Evolutionary conservation across 805 yeast genomes (phyloP).

Genomic region (Lachancea waltii): DNA sequence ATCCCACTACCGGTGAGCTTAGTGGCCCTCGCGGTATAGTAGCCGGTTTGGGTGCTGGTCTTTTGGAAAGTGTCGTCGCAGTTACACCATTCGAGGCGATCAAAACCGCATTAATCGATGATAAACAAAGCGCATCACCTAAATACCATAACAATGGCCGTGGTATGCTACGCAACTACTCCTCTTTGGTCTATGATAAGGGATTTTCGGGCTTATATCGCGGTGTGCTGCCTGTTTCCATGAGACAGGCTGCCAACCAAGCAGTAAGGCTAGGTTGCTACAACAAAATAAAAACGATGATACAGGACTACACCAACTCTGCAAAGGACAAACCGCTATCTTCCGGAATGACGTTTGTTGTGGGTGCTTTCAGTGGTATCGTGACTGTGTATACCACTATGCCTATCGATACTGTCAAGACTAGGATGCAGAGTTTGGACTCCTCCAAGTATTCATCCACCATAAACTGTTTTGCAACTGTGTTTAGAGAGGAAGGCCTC

Average conservation of each 20-base stretch:
- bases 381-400: conserved; percentile 87
- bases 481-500: conserved; percentile 83
- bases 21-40: conserved; percentile 87
- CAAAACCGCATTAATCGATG: conserved; percentile 93
- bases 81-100: conserved; percentile 97
- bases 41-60: conserved; percentile 98
- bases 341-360: conserved; percentile 71
- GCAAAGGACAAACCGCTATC: conserved; percentile 70
- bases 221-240: conserved; percentile 85
- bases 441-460: conserved; percentile 72
- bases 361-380: conserved; percentile 87
- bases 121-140: conserved; percentile 70
- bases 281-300: conserved; percentile 72
- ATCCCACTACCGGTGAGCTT: conserved; percentile 71
- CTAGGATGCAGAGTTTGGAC: conserved; percentile 92
- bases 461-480: conserved; percentile 69
- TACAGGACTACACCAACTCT: conserved; percentile 62
- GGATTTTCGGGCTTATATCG: conserved; percentile 82
- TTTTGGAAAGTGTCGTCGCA: conserved; percentile 83
- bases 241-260: conserved; percentile 93
- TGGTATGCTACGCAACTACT: conserved; percentile 47
- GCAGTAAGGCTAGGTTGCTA: conserved; percentile 93
- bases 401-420: conserved; percentile 95
- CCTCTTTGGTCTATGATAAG: conserved; percentile 58
- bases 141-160: conserved; percentile 55